These are phyloP conservation scores for Digitaria exilis DNA, from an alignment of 202 grass and related monocot species.

Conservation along the genomic window DNA sequence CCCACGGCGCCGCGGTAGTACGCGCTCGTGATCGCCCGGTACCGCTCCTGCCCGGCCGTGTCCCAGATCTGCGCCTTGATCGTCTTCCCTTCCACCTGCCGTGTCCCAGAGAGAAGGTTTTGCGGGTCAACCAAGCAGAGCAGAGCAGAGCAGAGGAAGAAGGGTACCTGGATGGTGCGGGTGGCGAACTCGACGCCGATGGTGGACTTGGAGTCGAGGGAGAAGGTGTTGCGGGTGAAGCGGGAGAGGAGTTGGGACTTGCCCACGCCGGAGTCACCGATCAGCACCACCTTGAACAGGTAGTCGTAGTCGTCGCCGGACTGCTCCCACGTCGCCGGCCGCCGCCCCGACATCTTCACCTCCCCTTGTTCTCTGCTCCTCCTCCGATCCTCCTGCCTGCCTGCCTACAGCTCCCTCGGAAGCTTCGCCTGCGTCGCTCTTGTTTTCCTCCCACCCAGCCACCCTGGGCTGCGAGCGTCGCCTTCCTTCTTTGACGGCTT, in stretches of 20 bases:
- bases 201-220: slow-evolving; percentile 92
- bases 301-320: slow-evolving; percentile 89
- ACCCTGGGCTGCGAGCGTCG: neutral
- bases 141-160: too few relatives aligned
- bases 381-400: too few relatives aligned
- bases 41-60: slow-evolving; percentile 82
- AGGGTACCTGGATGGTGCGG: slow-evolving; percentile 53
- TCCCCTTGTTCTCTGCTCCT: too few relatives aligned
- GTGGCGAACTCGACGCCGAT: slow-evolving; percentile 98
- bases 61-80: slow-evolving; percentile 93
- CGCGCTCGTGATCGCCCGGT: slow-evolving; percentile 79
- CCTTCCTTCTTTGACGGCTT: neutral
- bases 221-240: slow-evolving; percentile 88
- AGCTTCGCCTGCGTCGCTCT: slow-evolving; percentile 22
- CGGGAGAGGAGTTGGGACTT: slow-evolving; percentile 92
- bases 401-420: slow-evolving; percentile 5
- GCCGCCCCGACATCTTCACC: slow-evolving; percentile 50
- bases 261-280: slow-evolving; percentile 88
- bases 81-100: slow-evolving; percentile 76
- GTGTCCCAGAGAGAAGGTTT: too few relatives aligned
- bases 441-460: slow-evolving; percentile 10
- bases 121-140: neutral
- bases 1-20: slow-evolving; percentile 84
- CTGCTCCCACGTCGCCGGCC: slow-evolving; percentile 64
- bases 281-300: slow-evolving; percentile 96